phyloP scores from a whole-genome alignment of 2,329 filamentous ascomycete species.

The Sarocladium brachiariae region DNA sequence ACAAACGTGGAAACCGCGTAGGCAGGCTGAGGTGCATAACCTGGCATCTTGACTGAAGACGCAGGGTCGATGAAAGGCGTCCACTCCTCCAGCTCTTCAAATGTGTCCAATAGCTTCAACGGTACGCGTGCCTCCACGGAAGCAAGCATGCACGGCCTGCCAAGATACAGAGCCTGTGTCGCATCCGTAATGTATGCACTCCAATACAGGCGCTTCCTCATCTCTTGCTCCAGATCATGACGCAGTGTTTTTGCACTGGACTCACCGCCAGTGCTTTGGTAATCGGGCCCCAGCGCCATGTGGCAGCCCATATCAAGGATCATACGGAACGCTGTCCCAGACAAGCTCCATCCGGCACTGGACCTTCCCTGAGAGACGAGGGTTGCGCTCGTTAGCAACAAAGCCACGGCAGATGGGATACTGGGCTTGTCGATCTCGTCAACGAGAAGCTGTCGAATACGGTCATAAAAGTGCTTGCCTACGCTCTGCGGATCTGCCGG shows the following conservation, averaged over 20 bases:
- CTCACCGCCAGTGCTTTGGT: slow-evolving; percentile 17
- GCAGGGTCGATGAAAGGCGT: slow-evolving; percentile 22
- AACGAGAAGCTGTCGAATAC: slow-evolving; percentile 28
- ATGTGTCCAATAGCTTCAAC: slow-evolving; percentile 23
- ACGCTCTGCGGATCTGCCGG: slow-evolving; percentile 26
- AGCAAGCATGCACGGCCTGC: slow-evolving; percentile 25
- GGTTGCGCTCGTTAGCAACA: slow-evolving; percentile 25
- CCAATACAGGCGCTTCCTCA: slow-evolving; percentile 28
- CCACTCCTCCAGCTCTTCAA: slow-evolving; percentile 28
- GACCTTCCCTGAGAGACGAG: slow-evolving; percentile 26
- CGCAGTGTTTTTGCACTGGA: slow-evolving; percentile 19
- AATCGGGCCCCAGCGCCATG: slow-evolving; percentile 23
- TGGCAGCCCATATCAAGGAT: slow-evolving; percentile 31
- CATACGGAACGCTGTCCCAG: slow-evolving; percentile 31
- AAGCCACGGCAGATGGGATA: slow-evolving; percentile 29
- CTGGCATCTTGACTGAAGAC: not conserved
- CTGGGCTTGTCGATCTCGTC: slow-evolving; percentile 26
- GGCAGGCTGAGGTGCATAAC: slow-evolving; percentile 21
- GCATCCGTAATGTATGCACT: slow-evolving; percentile 27
- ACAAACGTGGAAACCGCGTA: slow-evolving; percentile 23
- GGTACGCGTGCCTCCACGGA: slow-evolving; percentile 26
- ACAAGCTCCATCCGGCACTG: slow-evolving; percentile 29
- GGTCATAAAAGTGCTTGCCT: slow-evolving; percentile 29
- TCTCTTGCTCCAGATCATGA: slow-evolving; percentile 24
- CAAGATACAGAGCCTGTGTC: slow-evolving; percentile 26